A percentile compares a stretch with the other conserved stretches of the same genome.
Conservation (phyloP, 225 moss, liverwort and hornwort species). For the Physcomitrellopsis africana region DNA sequence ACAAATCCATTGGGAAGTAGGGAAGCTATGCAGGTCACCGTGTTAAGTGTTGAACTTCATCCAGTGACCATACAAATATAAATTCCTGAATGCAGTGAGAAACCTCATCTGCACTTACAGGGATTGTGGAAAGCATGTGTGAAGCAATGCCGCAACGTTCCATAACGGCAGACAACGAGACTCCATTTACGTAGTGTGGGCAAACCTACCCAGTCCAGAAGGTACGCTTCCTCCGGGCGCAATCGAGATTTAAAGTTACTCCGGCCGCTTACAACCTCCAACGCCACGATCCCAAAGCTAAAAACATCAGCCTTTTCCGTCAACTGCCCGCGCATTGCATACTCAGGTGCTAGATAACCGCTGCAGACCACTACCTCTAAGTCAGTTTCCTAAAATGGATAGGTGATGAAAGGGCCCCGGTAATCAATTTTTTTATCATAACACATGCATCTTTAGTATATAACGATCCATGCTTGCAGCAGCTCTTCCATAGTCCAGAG, state of each 20-base stretch:
- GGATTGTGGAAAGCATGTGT: background rate
- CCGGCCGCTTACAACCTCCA: slow-evolving; percentile 59
- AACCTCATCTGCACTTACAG: background rate
- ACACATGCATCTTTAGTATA: background rate
- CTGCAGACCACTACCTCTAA: slow-evolving; percentile 12
- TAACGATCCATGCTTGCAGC: background rate
- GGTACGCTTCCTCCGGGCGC: slow-evolving; percentile 45
- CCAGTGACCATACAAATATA: too few relatives aligned
- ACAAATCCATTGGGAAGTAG: too few relatives aligned
- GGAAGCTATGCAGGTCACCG: too few relatives aligned
- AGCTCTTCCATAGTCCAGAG: background rate
- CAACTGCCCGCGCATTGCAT: slow-evolving; percentile 56
- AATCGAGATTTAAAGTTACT: slow-evolving; percentile 44
- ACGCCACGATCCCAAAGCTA: slow-evolving; percentile 54
- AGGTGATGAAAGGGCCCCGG: background rate
- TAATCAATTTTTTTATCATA: background rate
- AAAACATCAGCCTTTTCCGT: slow-evolving; percentile 64
- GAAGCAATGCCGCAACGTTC: too few relatives aligned
- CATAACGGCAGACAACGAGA: background rate
- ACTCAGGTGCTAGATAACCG: slow-evolving; percentile 58
- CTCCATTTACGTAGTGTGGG: background rate
- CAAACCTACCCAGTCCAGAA: slow-evolving; percentile 56
- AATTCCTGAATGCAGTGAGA: background rate
- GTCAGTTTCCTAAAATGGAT: background rate
- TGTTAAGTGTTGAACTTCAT: too few relatives aligned